Base-by-base conservation (phyloP, 768 basidiomycete species). In the Candolleomyces eurysporus region DNA sequence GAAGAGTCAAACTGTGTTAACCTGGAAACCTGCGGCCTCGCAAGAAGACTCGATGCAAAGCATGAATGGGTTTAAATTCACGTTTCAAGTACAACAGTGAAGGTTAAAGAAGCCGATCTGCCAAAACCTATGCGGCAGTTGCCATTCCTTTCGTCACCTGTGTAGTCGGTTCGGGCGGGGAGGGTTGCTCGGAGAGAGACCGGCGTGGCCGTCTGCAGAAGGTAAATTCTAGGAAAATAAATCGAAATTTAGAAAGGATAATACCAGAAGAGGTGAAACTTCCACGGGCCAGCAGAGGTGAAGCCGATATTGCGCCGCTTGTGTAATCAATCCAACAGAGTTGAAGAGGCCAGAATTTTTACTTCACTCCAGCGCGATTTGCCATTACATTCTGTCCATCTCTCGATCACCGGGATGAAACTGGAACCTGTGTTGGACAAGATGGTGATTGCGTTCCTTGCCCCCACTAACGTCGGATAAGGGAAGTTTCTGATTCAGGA, bases 61-160 rank as follows among this genome's bases (percentile, higher is more conserved):
- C 42, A 48, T 55, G 48, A 40, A 30, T 17, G 48, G 48, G 17
- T 43, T 43, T 40, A 61, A n/a, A 30, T 36, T 56, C 54, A 56
- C 54, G 54, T 56, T 56, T 56, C 54, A 56, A n/a, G 52, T 56
- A 40, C 40, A 56, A 56, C 54, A 43, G 22, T 50, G 48, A 40
- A 43, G 46, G 32, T 36, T 57, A 55, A 61, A 48, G 54, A 48
- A 21, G 56, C 61, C 61, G 61, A 61, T 61, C 61, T 61, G 61
- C 61, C 61, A 61, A 57, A 57, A 48, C 13, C 21, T 32, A 8
- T 39, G 42, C 40, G 48, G 48, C 36, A 10, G 46, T 57, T 57
- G 31, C 56, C 61, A 61, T 55, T 32, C 13, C 31, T 58, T 11
- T 17, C 48, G 7, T 26, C 31, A 19, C 13, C 40, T 45, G 36